Evolutionary conservation across 2,329 filamentous ascomycete species (phyloP).

Genomic region (Fusarium chaquense): DNA sequence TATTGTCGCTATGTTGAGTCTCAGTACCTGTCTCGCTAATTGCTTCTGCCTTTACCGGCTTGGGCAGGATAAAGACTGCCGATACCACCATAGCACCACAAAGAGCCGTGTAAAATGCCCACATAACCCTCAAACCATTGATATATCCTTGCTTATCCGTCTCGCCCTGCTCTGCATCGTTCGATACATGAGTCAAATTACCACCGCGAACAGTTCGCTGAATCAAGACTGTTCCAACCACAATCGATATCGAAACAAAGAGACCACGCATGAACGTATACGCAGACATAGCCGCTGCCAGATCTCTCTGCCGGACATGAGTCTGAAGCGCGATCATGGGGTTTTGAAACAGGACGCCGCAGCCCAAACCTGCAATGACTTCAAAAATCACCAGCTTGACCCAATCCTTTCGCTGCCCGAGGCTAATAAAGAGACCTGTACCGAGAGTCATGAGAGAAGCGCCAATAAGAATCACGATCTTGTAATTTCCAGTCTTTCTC

Average conservation of each 20-base stretch:
- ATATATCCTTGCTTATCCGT: conserved; percentile 35
- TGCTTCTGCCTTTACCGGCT: conserved; percentile 1
- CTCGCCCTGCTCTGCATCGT: not conserved
- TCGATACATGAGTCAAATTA: conserved; percentile 28
- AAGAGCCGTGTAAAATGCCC: conserved; percentile 37
- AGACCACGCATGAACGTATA: conserved; percentile 76
- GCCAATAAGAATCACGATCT: conserved; percentile 68
- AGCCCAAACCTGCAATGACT: conserved; percentile 71
- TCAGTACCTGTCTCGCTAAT: conserved; percentile 2
- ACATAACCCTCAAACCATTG: conserved; percentile 35
- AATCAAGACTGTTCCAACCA: conserved; percentile 81
- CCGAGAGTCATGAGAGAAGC: conserved; percentile 72
- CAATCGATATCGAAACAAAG: conserved; percentile 74
- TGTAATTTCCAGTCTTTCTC: conserved; percentile 74
- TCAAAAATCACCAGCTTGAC: conserved; percentile 69
- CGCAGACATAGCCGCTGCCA: conserved; percentile 74
- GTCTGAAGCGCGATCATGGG: conserved; percentile 78
- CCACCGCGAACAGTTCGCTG: conserved; percentile 55
- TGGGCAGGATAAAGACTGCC: conserved; percentile 33
- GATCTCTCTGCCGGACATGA: conserved; percentile 70
- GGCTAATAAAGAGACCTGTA: conserved; percentile 71
- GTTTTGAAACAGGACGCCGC: conserved; percentile 76
- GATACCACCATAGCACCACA: conserved; percentile 29
- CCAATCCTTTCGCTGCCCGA: conserved; percentile 65
- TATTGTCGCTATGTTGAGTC: not conserved